A percentile compares a stretch with the other conserved stretches of the same genome.
These are phyloP conservation scores for Kalmusia sp. DNA, from an alignment of 2,329 filamentous ascomycete species.

Conservation along the genomic window DNA sequence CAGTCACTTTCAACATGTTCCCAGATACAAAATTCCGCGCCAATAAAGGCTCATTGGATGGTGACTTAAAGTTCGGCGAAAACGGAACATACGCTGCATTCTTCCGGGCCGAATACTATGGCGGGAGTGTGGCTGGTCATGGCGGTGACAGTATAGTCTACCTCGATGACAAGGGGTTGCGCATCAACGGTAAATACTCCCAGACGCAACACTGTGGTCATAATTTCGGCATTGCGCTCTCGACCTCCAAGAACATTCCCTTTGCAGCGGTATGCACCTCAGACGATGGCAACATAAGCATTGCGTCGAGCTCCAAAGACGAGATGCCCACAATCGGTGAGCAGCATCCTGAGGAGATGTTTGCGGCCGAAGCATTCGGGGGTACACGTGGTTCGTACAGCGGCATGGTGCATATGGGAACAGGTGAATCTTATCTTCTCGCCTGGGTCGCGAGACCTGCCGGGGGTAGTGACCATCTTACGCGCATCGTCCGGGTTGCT, in stretches of 20 bases:
- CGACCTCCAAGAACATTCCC: background rate
- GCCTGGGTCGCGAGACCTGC: background rate
- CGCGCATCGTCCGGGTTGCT: background rate
- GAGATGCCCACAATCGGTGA: conserved; percentile 1
- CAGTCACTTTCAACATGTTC: conserved; percentile 1
- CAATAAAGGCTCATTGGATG: background rate
- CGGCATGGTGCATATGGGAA: conserved; percentile 1
- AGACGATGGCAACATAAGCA: conserved; percentile 1
- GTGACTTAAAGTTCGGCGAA: background rate
- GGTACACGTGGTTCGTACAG: background rate
- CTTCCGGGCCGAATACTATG: background rate
- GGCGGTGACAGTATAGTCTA: conserved; percentile 1
- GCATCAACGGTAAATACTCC: background rate
- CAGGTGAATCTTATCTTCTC: background rate
- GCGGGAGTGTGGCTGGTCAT: background rate
- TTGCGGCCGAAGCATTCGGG: background rate
- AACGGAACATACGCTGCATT: conserved; percentile 1
- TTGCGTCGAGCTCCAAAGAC: background rate
- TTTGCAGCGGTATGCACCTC: background rate
- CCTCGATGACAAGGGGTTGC: background rate
- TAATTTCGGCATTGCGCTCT: background rate
- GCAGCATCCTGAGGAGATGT: background rate
- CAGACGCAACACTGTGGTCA: conserved; percentile 1
- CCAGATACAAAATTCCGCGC: conserved; percentile 1
- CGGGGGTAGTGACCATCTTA: background rate